phyloP scores from a whole-genome alignment of 176 grass and related monocot genomes.

The Rhipidocladum racemiflorum region DNA sequence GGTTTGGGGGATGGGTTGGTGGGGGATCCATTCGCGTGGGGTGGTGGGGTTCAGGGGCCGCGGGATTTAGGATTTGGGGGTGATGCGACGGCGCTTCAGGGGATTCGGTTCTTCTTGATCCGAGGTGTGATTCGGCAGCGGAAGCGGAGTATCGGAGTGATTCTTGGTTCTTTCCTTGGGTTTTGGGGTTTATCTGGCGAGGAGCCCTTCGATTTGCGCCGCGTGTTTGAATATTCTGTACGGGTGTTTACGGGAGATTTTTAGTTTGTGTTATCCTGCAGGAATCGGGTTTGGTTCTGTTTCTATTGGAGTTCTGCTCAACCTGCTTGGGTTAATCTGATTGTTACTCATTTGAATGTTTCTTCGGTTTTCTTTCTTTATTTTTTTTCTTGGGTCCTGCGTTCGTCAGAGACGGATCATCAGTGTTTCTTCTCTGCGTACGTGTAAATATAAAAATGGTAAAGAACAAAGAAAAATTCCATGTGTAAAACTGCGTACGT shows the following conservation, averaged over 20 bases:
- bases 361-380: background rate
- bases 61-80: no score
- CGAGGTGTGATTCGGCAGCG: background rate
- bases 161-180: background rate
- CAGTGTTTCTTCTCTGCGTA: background rate
- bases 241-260: background rate
- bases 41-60: background rate
- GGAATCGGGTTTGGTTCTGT: background rate
- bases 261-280: background rate
- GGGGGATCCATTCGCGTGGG: background rate
- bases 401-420: background rate
- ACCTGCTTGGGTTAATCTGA: background rate
- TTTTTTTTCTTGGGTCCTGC: background rate
- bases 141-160: background rate
- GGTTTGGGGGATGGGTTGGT: background rate
- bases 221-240: background rate
- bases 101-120: conserved; percentile 5
- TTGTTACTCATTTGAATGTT: background rate
- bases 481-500: background rate
- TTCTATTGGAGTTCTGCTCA: background rate
- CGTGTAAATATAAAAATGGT: background rate
- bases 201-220: background rate
- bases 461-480: background rate
- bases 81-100: background rate
- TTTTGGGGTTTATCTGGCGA: background rate